Percentiles rank a stretch among this genome's conserved stretches.
Evolutionary conservation across 2,329 filamentous ascomycete species (phyloP).

Genomic region (Alternaria postmessia): DNA sequence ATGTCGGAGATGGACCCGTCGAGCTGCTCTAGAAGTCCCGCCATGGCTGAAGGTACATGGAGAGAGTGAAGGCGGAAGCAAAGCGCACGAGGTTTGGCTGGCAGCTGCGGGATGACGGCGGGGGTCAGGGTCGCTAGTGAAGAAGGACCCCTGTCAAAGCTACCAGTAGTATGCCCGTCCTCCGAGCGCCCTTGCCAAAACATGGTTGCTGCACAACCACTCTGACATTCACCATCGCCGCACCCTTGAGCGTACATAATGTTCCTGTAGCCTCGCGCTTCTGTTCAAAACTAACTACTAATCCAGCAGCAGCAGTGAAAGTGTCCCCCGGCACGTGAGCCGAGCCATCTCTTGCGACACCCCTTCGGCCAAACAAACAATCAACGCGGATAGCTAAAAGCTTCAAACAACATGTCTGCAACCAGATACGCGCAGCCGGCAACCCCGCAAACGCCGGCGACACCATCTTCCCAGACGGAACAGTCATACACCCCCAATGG

Average conservation of each 20-base stretch:
- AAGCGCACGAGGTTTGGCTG: conserved; percentile 2
- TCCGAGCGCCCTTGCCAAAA: conserved; percentile 17
- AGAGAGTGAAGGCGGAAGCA: background rate
- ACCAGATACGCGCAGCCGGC: conserved; percentile 26
- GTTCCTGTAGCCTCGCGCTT: conserved; percentile 5
- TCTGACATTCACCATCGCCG: conserved; percentile 4
- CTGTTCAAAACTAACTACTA: conserved; percentile 28
- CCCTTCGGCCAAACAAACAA: conserved; percentile 19
- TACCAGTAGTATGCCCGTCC: background rate
- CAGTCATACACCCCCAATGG: conserved; percentile 62
- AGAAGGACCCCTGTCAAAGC: conserved; percentile 9
- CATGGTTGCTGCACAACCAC: conserved; percentile 21
- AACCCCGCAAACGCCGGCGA: conserved; percentile 33
- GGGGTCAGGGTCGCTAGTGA: conserved; percentile 14
- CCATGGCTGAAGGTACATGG: conserved; percentile 42
- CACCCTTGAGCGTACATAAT: conserved; percentile 3
- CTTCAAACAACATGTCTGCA: conserved; percentile 26
- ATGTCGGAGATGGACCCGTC: conserved; percentile 75
- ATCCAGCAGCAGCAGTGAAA: conserved; percentile 24
- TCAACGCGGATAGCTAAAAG: conserved; percentile 12
- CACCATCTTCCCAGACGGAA: conserved; percentile 36
- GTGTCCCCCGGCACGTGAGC: background rate
- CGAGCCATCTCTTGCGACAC: background rate
- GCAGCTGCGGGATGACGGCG: conserved; percentile 18
- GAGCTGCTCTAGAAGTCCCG: conserved; percentile 67